Evolutionary conservation across 192 early-diverging fungal genomes (phyloP), one percentile per base, ranked within the genome.

Genomic region (Mortierella alpina): DNA sequence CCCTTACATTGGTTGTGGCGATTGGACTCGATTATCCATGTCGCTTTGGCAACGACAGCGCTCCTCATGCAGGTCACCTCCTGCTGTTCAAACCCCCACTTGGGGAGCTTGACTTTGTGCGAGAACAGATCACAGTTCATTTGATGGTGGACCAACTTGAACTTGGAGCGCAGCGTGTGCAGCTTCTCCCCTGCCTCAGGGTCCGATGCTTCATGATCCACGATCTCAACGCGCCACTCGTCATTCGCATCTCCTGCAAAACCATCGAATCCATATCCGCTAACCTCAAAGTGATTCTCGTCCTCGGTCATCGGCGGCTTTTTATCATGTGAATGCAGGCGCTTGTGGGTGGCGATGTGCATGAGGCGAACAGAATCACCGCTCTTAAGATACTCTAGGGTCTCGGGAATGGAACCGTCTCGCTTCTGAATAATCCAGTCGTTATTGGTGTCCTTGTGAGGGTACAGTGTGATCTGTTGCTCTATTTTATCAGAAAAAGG

Each of bases 51-150:
- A 40, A 90, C 84, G 55, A 85, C 86, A 44, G 89, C 86, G 46
- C 91, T 91, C 73, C 95, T 95, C 85, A 97, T 97, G 59, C 98
- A 96, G 40, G 95, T 96, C 46, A 98, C 92, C 68, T 99, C 96
- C 66, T 94, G 92, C 82, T 97, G 96, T 39, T 91, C 91, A 82
- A 92, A 96, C 22, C 89, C 98, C 96, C 96, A 99, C 55, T 94
- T 91, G 54, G 98, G 98, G 45, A 99, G 86, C 78, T 90, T 86
- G 42, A 89, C 88, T 71, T 87, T 86, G 83, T 93, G 91, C 10
- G 94, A 94, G 77, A 93, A 93, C 40, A 99, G 82, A 48, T 92
- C 93, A 63, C 96, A 96, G 49, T 90, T 86, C 83, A 91, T 89
- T 56, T 89, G 83, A 66, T 74, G 61, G 72, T 93, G 96, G 18